phyloP scores from a whole-genome alignment of 441 rosid genomes.

The Eruca vesicaria region DNA sequence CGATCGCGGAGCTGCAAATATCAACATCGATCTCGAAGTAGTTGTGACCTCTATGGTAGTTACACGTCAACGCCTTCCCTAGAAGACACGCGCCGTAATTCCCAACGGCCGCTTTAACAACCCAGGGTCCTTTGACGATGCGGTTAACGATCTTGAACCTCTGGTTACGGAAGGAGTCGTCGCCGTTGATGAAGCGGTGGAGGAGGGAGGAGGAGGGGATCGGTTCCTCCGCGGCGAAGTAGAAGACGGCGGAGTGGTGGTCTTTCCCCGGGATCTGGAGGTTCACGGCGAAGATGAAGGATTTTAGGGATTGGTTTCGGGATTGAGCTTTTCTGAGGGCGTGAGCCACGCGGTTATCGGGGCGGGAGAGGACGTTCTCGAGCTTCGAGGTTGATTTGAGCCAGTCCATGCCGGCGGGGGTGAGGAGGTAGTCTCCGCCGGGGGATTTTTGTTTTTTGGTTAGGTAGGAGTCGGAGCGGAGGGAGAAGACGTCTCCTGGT shows the following conservation, averaged over 20 bases:
- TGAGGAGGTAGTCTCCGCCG: conserved; percentile 70
- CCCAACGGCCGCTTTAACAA: conserved; percentile 76
- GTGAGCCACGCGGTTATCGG: conserved; percentile 72
- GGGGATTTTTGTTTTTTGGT: conserved; percentile 64
- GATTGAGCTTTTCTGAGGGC: conserved; percentile 64
- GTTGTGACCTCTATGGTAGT: conserved; percentile 72
- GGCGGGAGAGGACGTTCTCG: conserved; percentile 74
- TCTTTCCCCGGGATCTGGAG: conserved; percentile 91
- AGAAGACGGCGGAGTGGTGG: conserved; percentile 77
- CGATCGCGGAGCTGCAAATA: conserved; percentile 73
- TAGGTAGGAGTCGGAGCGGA: conserved; percentile 62
- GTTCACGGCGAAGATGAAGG: conserved; percentile 76
- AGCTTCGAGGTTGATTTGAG: conserved; percentile 57
- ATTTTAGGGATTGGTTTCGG: conserved; percentile 51
- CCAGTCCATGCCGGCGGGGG: conserved; percentile 94
- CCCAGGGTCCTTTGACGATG: conserved; percentile 93
- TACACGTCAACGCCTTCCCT: conserved; percentile 74
- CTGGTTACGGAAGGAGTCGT: conserved; percentile 72
- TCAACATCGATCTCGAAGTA: conserved; percentile 91
- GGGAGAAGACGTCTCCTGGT: conserved; percentile 69
- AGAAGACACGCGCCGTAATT: conserved; percentile 72
- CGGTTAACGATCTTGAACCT: conserved; percentile 89
- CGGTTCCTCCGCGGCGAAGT: conserved; percentile 76
- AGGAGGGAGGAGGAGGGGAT: conserved; percentile 61
- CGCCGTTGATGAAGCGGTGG: conserved; percentile 68